phyloP scores from a whole-genome alignment of 306 rosid genomes.

The Citrullus amarus region DNA sequence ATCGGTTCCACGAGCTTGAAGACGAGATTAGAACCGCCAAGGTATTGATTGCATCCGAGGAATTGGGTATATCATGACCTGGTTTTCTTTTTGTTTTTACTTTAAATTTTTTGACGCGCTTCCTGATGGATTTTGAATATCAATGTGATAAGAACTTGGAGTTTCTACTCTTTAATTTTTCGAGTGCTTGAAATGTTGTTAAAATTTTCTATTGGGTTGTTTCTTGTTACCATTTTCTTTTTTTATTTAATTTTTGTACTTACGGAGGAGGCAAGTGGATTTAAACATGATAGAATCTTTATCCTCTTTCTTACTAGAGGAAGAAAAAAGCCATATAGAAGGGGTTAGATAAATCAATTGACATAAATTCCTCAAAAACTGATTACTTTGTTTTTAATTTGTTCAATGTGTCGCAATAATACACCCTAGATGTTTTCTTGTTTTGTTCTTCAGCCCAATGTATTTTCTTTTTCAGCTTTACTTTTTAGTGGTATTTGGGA shows the following conservation, averaged over 20 bases:
- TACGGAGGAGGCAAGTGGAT: not conserved
- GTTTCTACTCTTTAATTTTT: not conserved
- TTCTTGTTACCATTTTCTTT: not conserved
- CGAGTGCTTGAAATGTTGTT: not conserved
- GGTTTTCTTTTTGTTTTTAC: not conserved
- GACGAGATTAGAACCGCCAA: constrained; percentile 74
- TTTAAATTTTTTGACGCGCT: not conserved
- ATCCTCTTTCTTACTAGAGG: not conserved
- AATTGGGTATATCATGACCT: not conserved
- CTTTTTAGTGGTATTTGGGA: not conserved
- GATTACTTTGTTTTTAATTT: not conserved
- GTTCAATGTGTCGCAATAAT: not conserved
- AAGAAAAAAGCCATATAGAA: not conserved
- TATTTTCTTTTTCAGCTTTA: not conserved
- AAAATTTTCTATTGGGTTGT: not conserved
- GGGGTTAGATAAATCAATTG: not conserved
- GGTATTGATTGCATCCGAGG: constrained; percentile 22
- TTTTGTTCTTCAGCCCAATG: not conserved
- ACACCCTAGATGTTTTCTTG: not conserved
- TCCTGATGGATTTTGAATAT: not conserved
- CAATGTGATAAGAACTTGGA: not conserved
- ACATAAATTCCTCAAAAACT: not conserved
- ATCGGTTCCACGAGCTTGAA: constrained; percentile 85
- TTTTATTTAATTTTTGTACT: not conserved
- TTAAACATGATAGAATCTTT: not conserved